Base-by-base conservation (phyloP, 768 basidiomycete genomes). In the Termitomyces bulborhizus region DNA sequence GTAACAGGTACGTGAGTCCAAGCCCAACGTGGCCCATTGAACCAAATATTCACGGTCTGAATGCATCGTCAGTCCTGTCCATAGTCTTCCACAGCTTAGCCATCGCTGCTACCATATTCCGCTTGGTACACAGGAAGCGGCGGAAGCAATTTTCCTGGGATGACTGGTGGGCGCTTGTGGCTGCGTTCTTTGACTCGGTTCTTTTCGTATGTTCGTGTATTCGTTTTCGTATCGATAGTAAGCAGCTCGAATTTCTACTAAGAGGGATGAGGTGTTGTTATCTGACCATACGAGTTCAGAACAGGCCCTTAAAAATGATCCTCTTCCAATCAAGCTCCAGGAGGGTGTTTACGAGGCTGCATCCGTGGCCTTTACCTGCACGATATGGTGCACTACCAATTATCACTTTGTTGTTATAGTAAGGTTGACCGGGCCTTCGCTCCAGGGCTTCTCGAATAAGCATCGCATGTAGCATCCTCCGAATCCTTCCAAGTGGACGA, bases 401-500 rank as follows among this genome's bases (percentile, higher is more conserved):
- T 13, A 43, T 26, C 7, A 41, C 12, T 8, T 42, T 3, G 18
- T 46, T 49, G 21, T 26, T 5, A 7, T 45, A 16, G 45, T 29
- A 42, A 40, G 42, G 16, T 43, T 24, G 18, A 53, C 13, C 5
- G 21, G n/a, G 34, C 45, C 42, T 32, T 39, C 32, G 16, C n/a
- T 42, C 27, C 46, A 65, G 64, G 64, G n/a, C 62, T 21, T 58
- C 58, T 6, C 50, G 62, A 46, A 63, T 65, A 27, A 63, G 62
- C 31, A 61, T 65, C 21, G 59, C 57, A 26, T 63, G 59, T 48
- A 62, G 60, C 21, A 57, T 65, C 32, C 48, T 60, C 8, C 58
- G 60, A 29, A 50, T 65, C 9, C 37, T 62, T 5, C 62, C 58
- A 1, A 26, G 27, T 16, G 55, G 53, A 42, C 15, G 51, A n/a